Percentiles rank a stretch among this genome's conserved stretches.
These are phyloP conservation scores for Zychaea mexicana DNA, from an alignment of 371 early-diverging fungal species.

Conservation along the genomic window DNA sequence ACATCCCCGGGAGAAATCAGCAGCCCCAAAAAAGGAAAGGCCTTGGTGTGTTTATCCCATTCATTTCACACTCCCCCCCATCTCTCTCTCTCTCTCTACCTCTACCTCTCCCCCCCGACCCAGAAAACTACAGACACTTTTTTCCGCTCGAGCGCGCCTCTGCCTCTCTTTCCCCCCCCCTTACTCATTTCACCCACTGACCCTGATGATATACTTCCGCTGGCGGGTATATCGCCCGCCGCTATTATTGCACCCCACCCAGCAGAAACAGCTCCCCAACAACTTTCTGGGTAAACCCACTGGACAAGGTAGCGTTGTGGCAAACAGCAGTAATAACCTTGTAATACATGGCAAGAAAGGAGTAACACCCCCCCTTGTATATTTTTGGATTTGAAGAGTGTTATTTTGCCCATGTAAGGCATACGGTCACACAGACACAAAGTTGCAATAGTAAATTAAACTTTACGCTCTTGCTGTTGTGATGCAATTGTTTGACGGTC, in stretches of 20 bases:
- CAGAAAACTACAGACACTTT: background rate
- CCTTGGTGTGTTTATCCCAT: background rate
- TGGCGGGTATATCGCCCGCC: no score
- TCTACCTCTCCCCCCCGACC: background rate
- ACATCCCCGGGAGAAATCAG: conserved; percentile 20
- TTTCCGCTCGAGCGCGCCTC: background rate
- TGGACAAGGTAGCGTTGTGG: no score
- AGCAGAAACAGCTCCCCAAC: no score
- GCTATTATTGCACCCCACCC: no score
- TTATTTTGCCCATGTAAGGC: background rate
- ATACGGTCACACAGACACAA: background rate
- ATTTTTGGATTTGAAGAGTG: background rate
- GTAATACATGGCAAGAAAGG: no score
- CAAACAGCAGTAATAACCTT: no score
- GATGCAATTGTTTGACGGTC: background rate
- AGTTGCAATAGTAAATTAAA: background rate
- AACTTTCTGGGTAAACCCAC: no score
- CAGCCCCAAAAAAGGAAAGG: background rate
- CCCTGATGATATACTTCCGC: no score
- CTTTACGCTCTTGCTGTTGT: background rate
- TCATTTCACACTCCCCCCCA: background rate
- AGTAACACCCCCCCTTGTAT: no score
- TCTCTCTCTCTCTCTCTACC: background rate
- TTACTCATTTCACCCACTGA: background rate
- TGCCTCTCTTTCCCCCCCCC: background rate